Percentiles rank a stretch among this genome's conserved stretches.
Evolutionary conservation across 306 rosid species (phyloP).

Genomic region (Glycine tomentella): DNA sequence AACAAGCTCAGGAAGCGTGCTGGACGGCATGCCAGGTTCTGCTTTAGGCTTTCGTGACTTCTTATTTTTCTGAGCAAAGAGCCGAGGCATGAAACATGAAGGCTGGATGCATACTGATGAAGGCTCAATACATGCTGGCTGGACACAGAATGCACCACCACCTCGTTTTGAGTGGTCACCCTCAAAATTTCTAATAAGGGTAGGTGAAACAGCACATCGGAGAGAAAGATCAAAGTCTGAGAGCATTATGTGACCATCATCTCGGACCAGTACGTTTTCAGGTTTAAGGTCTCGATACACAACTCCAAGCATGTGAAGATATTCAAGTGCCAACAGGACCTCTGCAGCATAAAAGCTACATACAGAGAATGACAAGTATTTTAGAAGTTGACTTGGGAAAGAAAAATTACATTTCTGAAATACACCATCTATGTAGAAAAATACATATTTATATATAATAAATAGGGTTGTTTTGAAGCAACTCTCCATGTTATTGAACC

Average conservation of each 20-base stretch:
- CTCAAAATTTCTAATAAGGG: conserved; percentile 46
- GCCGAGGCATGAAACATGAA: conserved; percentile 55
- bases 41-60: conserved; percentile 52
- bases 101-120: conserved; percentile 67
- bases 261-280: conserved; percentile 62
- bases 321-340: conserved; percentile 64
- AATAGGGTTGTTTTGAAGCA: conserved; percentile 24
- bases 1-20: conserved; percentile 60
- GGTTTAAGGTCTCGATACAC: conserved; percentile 62
- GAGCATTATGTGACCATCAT: conserved; percentile 71
- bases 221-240: conserved; percentile 59
- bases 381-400: conserved; percentile 7
- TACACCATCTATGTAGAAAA: background rate
- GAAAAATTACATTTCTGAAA: background rate
- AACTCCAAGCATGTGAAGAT: conserved; percentile 70
- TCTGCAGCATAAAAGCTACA: conserved; percentile 67
- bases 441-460: background rate
- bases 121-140: conserved; percentile 56
- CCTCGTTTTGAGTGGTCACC: conserved; percentile 49
- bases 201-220: conserved; percentile 55
- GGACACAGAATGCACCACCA: conserved; percentile 56
- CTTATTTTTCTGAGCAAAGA: conserved; percentile 52
- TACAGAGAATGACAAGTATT: conserved; percentile 6
- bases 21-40: conserved; percentile 43
- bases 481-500: conserved; percentile 17